Evolutionary conservation across 1,284 basidiomycete genomes (phyloP).

Genomic region (Sphagnurus paluster): DNA sequence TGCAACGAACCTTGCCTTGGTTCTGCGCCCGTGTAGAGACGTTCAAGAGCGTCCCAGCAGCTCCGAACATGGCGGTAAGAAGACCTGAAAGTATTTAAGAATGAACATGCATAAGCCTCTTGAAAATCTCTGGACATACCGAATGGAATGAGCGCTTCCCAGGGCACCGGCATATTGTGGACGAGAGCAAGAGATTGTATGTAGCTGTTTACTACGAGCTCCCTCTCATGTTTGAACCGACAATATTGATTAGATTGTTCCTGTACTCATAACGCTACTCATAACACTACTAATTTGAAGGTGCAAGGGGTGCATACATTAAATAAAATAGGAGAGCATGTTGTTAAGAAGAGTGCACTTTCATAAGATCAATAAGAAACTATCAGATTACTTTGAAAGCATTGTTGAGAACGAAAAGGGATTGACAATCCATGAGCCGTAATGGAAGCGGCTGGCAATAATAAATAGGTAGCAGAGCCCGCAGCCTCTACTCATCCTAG

Average conservation of each 20-base stretch:
- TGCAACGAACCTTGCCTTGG: constrained; percentile 88
- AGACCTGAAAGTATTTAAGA: constrained; percentile 56
- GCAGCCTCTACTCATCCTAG: too few relatives aligned
- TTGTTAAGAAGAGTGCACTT: too few relatives aligned
- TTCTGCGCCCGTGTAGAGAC: constrained; percentile 78
- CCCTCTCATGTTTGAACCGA: background rate
- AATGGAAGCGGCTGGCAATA: too few relatives aligned
- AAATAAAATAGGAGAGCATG: too few relatives aligned
- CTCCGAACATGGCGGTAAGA: constrained; percentile 85
- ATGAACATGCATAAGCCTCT: background rate
- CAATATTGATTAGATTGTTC: background rate
- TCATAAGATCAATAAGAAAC: too few relatives aligned
- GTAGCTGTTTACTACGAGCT: constrained; percentile 18
- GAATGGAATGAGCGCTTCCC: constrained; percentile 93
- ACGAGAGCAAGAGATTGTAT: constrained; percentile 9
- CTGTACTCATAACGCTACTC: background rate
- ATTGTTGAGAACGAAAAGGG: too few relatives aligned
- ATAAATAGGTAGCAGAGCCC: too few relatives aligned
- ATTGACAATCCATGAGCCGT: too few relatives aligned
- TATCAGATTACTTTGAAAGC: too few relatives aligned
- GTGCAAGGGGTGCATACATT: too few relatives aligned
- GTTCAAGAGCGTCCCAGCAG: constrained; percentile 83
- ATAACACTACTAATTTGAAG: too few relatives aligned
- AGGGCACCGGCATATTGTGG: constrained; percentile 83
- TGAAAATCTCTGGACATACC: constrained; percentile 53